Conservation (phyloP, 108 stramenopile genomes). For the Schizochytrium sp. region DNA sequence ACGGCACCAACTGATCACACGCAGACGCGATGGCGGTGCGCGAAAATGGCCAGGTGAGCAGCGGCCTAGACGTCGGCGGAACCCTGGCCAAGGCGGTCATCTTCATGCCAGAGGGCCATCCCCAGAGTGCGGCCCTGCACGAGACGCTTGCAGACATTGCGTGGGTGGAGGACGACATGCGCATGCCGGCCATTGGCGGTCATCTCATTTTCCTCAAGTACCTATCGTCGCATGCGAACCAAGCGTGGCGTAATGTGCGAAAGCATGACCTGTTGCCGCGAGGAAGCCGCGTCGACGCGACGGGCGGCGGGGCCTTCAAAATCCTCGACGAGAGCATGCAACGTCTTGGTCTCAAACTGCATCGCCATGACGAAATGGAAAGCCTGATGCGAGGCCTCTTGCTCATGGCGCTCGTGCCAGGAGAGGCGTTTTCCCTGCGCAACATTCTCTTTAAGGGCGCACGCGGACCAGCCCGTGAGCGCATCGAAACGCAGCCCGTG, state of each 20-base stretch:
- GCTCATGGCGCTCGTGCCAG: background rate
- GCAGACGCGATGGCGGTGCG: no score
- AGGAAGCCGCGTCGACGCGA: background rate
- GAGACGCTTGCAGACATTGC: background rate
- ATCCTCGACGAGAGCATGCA: background rate
- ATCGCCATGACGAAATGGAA: background rate
- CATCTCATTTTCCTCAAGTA: constrained; percentile 2
- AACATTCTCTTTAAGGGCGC: background rate
- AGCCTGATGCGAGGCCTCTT: background rate
- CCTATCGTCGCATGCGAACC: background rate
- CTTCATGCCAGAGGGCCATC: background rate
- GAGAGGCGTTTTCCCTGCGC: background rate
- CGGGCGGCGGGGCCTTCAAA: constrained; percentile 9
- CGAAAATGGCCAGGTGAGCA: background rate
- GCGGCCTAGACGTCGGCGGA: background rate
- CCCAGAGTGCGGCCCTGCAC: background rate
- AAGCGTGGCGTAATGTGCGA: background rate
- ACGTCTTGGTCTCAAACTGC: background rate
- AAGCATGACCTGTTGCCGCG: background rate
- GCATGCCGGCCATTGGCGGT: background rate
- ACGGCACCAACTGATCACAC: no score
- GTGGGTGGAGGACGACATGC: background rate
- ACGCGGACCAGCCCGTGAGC: background rate
- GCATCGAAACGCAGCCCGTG: background rate
- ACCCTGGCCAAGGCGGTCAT: background rate